These are phyloP conservation scores for Taiwanofungus camphoratus DNA, from an alignment of 1,284 basidiomycete species.

Conservation along the genomic window DNA sequence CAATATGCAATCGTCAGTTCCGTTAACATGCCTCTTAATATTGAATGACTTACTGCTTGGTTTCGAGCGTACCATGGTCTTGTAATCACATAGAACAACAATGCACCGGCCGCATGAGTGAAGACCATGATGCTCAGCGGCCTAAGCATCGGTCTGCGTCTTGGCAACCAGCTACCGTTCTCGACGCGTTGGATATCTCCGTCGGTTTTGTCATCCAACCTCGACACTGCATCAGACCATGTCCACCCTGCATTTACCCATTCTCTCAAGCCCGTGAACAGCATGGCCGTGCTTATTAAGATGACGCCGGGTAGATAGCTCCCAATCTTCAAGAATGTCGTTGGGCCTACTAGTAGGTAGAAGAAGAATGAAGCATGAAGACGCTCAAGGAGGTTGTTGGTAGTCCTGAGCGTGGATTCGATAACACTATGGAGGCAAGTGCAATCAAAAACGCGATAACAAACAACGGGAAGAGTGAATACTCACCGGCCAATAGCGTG, in stretches of 20 bases:
- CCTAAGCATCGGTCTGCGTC: constrained; percentile 43
- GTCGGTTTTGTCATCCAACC: constrained; percentile 19
- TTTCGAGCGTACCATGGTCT: constrained; percentile 36
- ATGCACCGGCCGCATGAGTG: constrained; percentile 48
- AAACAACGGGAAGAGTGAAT: too few relatives aligned
- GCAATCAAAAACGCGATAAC: background rate
- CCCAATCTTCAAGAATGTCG: constrained; percentile 85
- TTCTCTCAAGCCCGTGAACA: constrained; percentile 69
- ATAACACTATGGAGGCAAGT: constrained; percentile 46
- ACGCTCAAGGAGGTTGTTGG: constrained; percentile 90
- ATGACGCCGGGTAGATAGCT: constrained; percentile 84
- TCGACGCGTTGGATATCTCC: background rate
- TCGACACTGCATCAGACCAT: constrained; percentile 21
- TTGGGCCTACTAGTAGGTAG: constrained; percentile 75
- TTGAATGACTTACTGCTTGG: constrained; percentile 33
- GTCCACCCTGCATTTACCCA: constrained; percentile 70
- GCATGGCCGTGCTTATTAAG: constrained; percentile 75
- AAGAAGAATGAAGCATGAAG: constrained; percentile 96
- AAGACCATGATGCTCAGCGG: constrained; percentile 47
- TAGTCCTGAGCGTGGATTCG: constrained; percentile 83
- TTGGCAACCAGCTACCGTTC: constrained; percentile 28
- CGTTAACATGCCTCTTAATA: too few relatives aligned
- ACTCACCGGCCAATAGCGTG: constrained; percentile 79
- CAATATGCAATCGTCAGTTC: too few relatives aligned
- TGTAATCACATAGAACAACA: constrained; percentile 42